These are phyloP conservation scores for Penicillium polonicum DNA, from an alignment of 2,329 filamentous ascomycete genomes.

Conservation along the genomic window DNA sequence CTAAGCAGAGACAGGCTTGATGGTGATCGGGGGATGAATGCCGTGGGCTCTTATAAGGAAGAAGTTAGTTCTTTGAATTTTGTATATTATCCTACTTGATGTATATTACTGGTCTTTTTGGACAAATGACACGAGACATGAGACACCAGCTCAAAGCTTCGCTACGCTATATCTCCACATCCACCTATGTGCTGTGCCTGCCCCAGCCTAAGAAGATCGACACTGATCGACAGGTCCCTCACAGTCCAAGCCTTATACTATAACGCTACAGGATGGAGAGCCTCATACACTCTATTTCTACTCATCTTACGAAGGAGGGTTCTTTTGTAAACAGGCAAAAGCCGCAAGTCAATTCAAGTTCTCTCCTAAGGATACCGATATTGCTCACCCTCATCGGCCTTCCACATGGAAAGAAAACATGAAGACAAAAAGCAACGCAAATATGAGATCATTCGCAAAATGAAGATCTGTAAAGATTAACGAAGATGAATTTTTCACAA, in stretches of 20 bases:
- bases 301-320: background rate
- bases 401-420: background rate
- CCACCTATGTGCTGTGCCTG: background rate
- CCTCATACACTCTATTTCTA: background rate
- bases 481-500: background rate
- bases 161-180: background rate
- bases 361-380: background rate
- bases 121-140: background rate
- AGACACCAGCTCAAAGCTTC: background rate
- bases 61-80: background rate
- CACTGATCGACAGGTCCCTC: background rate
- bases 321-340: background rate
- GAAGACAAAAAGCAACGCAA: slow-evolving; percentile 3
- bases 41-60: background rate
- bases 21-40: background rate
- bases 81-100: background rate
- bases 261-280: background rate
- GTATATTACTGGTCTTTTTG: background rate
- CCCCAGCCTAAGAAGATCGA: background rate
- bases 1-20: background rate
- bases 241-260: background rate
- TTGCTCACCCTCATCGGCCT: background rate
- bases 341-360: slow-evolving; percentile 5
- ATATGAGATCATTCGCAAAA: background rate
- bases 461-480: slow-evolving; percentile 1